Conservation (phyloP, 2,329 filamentous ascomycete genomes). For the Paraphoma chrysanthemicola region DNA sequence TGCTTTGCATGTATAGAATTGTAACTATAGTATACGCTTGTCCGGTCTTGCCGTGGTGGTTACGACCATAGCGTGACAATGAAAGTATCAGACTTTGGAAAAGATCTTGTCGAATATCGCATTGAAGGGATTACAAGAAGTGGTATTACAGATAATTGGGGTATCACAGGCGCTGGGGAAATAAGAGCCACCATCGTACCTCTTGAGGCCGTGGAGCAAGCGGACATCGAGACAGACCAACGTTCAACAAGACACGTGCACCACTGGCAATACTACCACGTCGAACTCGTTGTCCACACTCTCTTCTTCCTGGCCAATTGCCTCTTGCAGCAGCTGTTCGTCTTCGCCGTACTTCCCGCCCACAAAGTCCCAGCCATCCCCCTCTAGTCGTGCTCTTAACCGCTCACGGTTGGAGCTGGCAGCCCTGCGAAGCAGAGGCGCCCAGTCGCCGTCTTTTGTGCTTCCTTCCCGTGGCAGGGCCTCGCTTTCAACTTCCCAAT, state of each 20-base stretch:
- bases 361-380: constrained; percentile 45
- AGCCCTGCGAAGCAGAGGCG: constrained; percentile 30
- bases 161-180: constrained; percentile 12
- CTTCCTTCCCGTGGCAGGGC: constrained; percentile 2
- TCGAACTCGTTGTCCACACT: constrained; percentile 46
- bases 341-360: constrained; percentile 37
- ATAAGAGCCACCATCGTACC: background rate
- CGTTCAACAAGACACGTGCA: constrained; percentile 14
- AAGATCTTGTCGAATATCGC: background rate
- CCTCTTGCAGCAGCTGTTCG: constrained; percentile 17
- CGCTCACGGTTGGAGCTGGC: constrained; percentile 40
- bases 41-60: too few species aligned
- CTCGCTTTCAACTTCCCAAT: constrained; percentile 30
- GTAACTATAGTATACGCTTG: background rate
- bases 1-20: background rate
- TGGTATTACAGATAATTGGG: constrained; percentile 16
- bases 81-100: background rate
- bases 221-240: background rate
- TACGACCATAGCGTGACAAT: background rate
- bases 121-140: constrained; percentile 9
- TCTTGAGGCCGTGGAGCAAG: background rate
- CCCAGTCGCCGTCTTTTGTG: constrained; percentile 14
- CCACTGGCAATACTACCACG: constrained; percentile 34
- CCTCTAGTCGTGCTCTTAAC: constrained; percentile 35
- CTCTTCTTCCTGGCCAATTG: constrained; percentile 25